Evolutionary conservation across 768 basidiomycete species (phyloP), one percentile per base, ranked within the genome.

Genomic region (Fistulinella prunicolor): DNA sequence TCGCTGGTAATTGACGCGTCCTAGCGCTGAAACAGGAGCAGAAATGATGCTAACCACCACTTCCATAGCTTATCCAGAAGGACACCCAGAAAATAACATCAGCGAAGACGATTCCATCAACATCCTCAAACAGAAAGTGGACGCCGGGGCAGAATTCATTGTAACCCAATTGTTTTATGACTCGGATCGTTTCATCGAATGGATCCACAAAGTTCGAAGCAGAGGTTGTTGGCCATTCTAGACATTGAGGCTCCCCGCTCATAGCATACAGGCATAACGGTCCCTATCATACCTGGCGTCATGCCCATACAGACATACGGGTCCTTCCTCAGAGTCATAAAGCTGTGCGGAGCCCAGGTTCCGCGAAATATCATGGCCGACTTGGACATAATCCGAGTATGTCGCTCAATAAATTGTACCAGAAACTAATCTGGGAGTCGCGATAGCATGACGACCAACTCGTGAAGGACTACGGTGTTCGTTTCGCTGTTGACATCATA

Each of bases 271-370:
- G 96, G 94, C 26, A 93, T 99, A 61, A 77, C 68, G 0, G 80
- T 94, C 2, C 95, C 96, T 1, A 82, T 99, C 56, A 86, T 99
- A 51, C 93, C 96, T 9, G 93, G 94, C 10, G 82, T 98, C 46
- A 96, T 98, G 94, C 95, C 96, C 1, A 92, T 99, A 47, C 96
- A 98, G 63, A 97, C 90, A 20, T 95, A 94, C 64, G 81, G 86
- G 4, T 96, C 96, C 1, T 98, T 99, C 70, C 73, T 87, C 38
- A 84, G 96, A 38, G 74, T 98, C 58, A 89, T 86, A 19, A 96
- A 94, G 65, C 74, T 99, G 37, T 94, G 91, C 53, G 87, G 88
- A 16, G 82, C 85, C 3, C 75, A 74, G 19, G 83, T 98, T 16
- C 95, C 95, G 0, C 68, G 75, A 3, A 61, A 71, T 10, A 73